Conservation (phyloP, 768 basidiomycete species). For the Guyanaporus albipodus region DNA sequence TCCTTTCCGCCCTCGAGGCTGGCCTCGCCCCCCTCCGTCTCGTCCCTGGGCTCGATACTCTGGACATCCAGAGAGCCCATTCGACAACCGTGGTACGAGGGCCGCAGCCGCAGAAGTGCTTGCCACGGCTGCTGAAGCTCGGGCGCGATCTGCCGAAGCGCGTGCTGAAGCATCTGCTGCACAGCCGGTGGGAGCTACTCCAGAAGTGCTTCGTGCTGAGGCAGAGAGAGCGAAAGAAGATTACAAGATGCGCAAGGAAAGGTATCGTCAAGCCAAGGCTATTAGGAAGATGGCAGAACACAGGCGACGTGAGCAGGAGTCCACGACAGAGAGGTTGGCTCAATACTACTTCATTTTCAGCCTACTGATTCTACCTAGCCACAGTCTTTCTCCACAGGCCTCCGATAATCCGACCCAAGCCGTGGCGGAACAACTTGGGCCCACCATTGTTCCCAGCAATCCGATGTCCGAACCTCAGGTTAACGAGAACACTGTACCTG, state of each 20-base stretch:
- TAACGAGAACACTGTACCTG: conserved; percentile 11
- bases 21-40: conserved; percentile 27
- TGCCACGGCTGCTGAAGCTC: conserved; percentile 17
- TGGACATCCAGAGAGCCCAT: not conserved
- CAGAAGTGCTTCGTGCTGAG: conserved; percentile 33
- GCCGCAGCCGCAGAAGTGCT: conserved; percentile 13
- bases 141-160: conserved; percentile 6
- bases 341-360: not conserved
- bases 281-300: conserved; percentile 40
- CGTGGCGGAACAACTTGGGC: not conserved
- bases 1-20: conserved; percentile 10
- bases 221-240: conserved; percentile 63
- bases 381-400: conserved; percentile 26
- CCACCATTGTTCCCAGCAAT: not conserved
- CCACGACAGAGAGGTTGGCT: conserved; percentile 27
- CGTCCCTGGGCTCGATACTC: conserved; percentile 14
- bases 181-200: conserved; percentile 3
- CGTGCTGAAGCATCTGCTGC: not conserved
- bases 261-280: conserved; percentile 58
- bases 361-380: conserved; percentile 4
- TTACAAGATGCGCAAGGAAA: conserved; percentile 70
- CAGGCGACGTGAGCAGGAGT: conserved; percentile 16
- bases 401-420: conserved; percentile 17
- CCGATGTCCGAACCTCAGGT: conserved; percentile 14
- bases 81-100: conserved; percentile 8